Conservation (phyloP, 1,284 basidiomycete genomes). For the Microbotryum violaceum region DNA sequence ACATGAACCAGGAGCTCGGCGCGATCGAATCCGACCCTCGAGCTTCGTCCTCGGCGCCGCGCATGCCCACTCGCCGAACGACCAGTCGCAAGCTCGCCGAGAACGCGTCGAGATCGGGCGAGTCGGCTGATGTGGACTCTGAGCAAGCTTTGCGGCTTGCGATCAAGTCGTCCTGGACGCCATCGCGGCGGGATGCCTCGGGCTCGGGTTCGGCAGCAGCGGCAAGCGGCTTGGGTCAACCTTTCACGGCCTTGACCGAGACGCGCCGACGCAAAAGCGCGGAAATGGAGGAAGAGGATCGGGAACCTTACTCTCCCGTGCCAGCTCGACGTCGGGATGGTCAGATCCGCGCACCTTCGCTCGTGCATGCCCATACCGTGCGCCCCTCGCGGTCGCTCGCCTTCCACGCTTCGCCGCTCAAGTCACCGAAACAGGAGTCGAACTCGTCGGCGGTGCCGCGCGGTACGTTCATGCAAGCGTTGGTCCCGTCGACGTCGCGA, state of each 20-base stretch:
- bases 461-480: background rate
- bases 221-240: background rate
- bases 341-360: conserved; percentile 14
- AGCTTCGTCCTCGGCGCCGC: conserved; percentile 14
- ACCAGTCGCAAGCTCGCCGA: background rate
- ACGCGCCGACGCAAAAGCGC: conserved; percentile 26
- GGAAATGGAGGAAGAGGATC: conserved; percentile 29
- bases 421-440: background rate
- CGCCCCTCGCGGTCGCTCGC: conserved; percentile 26
- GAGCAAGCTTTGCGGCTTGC: background rate
- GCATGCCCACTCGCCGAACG: background rate
- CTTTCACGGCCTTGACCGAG: conserved; percentile 13
- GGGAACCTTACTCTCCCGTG: conserved; percentile 2
- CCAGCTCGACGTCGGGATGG: conserved; percentile 11
- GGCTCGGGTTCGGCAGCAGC: background rate
- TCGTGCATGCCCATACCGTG: conserved; percentile 26
- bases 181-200: conserved; percentile 8
- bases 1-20: conserved; percentile 34
- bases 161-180: conserved; percentile 6
- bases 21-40: conserved; percentile 22
- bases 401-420: conserved; percentile 9
- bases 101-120: background rate
- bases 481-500: conserved; percentile 2
- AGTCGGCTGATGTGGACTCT: background rate
- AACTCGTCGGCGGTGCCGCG: background rate